Conservation (phyloP, 1,284 basidiomycete genomes). For the Fomitopsis betulina region DNA sequence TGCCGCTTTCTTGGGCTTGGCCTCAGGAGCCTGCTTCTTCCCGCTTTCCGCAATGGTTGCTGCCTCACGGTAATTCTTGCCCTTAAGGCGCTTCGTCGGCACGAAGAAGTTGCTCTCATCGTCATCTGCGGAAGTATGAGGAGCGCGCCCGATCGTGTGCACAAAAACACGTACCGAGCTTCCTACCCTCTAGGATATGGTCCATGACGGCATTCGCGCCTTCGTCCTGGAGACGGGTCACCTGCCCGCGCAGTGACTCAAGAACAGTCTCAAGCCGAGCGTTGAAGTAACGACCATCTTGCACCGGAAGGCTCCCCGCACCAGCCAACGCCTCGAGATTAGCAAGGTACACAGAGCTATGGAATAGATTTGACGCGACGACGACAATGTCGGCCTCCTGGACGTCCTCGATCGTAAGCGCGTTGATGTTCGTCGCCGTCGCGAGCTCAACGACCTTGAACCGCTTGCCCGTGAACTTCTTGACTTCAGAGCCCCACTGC, state of each 20-base stretch:
- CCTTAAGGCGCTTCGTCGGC: slow-evolving; percentile 67
- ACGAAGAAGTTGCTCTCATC: slow-evolving; percentile 43
- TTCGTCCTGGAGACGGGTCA: slow-evolving; percentile 58
- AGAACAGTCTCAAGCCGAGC: slow-evolving; percentile 67
- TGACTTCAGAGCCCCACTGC: slow-evolving; percentile 87
- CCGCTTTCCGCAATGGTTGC: slow-evolving; percentile 34
- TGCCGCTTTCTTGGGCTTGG: slow-evolving; percentile 10
- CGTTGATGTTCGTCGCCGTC: slow-evolving; percentile 71
- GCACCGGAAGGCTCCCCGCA: slow-evolving; percentile 54
- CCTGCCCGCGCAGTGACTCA: slow-evolving; percentile 57
- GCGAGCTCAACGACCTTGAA: slow-evolving; percentile 72
- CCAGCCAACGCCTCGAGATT: slow-evolving; percentile 72
- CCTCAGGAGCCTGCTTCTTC: slow-evolving; percentile 13
- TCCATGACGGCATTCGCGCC: slow-evolving; percentile 58
- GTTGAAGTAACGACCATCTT: slow-evolving; percentile 86
- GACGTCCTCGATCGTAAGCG: slow-evolving; percentile 71
- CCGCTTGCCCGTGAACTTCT: slow-evolving; percentile 71
- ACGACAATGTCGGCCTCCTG: slow-evolving; percentile 85
- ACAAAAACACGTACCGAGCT: slow-evolving; percentile 43
- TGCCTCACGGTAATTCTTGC: slow-evolving; percentile 62
- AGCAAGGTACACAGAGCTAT: slow-evolving; percentile 70
- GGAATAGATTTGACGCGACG: slow-evolving; percentile 84
- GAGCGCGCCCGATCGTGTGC: not conserved
- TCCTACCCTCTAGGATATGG: slow-evolving; percentile 56
- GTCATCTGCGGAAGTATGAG: slow-evolving; percentile 30